Percentiles rank a stretch among this genome's conserved stretches.
phyloP scores from a whole-genome alignment of 805 yeast species.

The Barnettozyma salicaria region DNA sequence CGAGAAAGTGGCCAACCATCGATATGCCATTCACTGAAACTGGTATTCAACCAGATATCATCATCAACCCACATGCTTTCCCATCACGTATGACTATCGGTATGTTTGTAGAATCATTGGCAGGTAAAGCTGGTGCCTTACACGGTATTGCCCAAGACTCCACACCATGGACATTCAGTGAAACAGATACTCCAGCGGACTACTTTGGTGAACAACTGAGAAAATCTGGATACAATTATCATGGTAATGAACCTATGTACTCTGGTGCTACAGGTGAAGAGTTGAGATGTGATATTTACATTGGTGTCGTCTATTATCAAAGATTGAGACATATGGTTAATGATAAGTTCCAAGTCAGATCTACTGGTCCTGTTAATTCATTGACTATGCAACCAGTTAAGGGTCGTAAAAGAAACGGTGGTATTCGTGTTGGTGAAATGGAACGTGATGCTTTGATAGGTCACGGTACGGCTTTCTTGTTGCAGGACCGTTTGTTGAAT shows the following conservation, averaged over 20 bases:
- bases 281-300: constrained; percentile 88
- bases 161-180: constrained; percentile 93
- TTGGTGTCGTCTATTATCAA: constrained; percentile 97
- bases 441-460: constrained; percentile 99
- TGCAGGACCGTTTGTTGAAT: constrained; percentile 91
- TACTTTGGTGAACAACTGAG: constrained; percentile 90
- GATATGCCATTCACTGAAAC: constrained; percentile 97
- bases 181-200: constrained; percentile 93
- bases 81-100: constrained; percentile 99
- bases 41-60: constrained; percentile 96
- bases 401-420: constrained; percentile 98
- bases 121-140: constrained; percentile 98
- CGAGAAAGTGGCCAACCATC: constrained; percentile 94
- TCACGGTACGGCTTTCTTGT: constrained; percentile 91
- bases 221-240: constrained; percentile 90
- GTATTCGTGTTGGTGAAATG: constrained; percentile 99
- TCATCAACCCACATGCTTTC: constrained; percentile 98
- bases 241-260: constrained; percentile 98
- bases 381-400: constrained; percentile 99
- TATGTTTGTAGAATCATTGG: constrained; percentile 96
- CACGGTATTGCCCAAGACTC: constrained; percentile 97
- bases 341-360: constrained; percentile 98
- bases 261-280: constrained; percentile 99
- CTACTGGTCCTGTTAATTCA: constrained; percentile 96
- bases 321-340: constrained; percentile 99